Evolutionary conservation across 2,329 filamentous ascomycete species (phyloP), one percentile per base, ranked within the genome.

Genomic region (Xylaria arbuscula): DNA sequence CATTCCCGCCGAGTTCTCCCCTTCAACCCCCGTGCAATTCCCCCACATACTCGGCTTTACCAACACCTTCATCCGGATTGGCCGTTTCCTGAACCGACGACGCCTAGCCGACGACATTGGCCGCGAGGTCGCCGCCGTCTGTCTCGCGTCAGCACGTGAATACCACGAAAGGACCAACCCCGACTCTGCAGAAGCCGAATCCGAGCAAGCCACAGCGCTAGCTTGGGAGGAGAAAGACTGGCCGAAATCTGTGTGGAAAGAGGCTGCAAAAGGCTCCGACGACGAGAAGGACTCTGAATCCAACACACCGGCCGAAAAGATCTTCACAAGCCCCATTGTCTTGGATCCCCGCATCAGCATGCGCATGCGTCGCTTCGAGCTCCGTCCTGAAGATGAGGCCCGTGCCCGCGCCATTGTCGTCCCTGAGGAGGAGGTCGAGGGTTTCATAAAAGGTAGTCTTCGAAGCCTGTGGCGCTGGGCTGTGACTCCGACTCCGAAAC

Each of bases 31-130:
- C 15, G 86, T 99, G 68, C 84, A 88, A 50, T 92, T 97, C 80
- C 95, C 95, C 0, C 95, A 98, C 79, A 87, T 98, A 67, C 90
- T 99, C 36, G 96, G 96, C 68, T 97, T 99, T 84, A 83, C 92
- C 70, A 95, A 96, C 82, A 98, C 95, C 2, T 92, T 94, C 0
- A 92, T 90, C 72, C 91, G 96, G 68, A 85, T 98, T 69, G 92
- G 92, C 77, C 92, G 96, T 72, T 99, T 94, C 86, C 85, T 99
- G 69, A 97, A 91, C 79, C 90, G 91, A 69, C 91, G 96, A 62
- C 83, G 88, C 70, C 86, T 97, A n/a, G 95, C 95, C 71, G 95
- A 99, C 77, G 86, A 90, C 54, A 90, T 98, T 68, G 96, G 96
- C 60, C 90, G 93, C 50, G 90, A 98, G 72, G 93, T 97, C 19